Base-by-base conservation (phyloP, 768 basidiomycete genomes). In the Rhodosporidiobolus sp. region DNA sequence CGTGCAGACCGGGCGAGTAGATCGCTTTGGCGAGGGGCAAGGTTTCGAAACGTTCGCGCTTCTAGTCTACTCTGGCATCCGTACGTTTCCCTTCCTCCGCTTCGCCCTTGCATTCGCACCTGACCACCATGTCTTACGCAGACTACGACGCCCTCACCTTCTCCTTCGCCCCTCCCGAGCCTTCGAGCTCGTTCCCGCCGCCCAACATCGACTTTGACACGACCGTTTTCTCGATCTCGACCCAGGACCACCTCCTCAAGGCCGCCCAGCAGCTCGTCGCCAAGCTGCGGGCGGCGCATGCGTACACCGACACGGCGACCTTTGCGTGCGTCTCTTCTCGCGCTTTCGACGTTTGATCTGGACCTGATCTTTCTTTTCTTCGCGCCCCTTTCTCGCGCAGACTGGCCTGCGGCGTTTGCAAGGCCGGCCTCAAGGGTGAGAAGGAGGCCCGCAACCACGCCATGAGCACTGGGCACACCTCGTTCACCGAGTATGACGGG, bases 31-130 rank as follows among this genome's bases (percentile, higher is more conserved):
- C 16, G 63, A 73, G 50, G 69, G 62, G 3, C n/a, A 24, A 0
- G 59, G 53, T 1, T 73, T n/a, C 52, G 54, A 67, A 20, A 79
- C 57, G 89, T 28, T 52, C 26, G 89, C 88, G 68, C 80, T 96
- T 22, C 79, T 97, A n/a, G 84, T 97, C 8, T 98, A 98, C 82
- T 92, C 91, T 0, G 95, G 95, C 5, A 96, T 97, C 57, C 94
- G 82, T 82, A 49, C 77, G 80, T 79, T 60, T 1, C 8, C 38
- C 30, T 57, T 26, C 14, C 52, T 28, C 20, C 60, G 49, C 30
- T 45, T 64, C 70, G 76, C 80, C 46, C 50, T 49, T 10, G 2
- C n/a, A 11, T 12, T 8, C 1, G n/a, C 24, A 7, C 11, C 14
- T 2, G n/a, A 17, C 38, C 32, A 50, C 38, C 35, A 1, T 3